Evolutionary conservation across 2,329 filamentous ascomycete species (phyloP).

Genomic region (Hirsutella thompsonii): DNA sequence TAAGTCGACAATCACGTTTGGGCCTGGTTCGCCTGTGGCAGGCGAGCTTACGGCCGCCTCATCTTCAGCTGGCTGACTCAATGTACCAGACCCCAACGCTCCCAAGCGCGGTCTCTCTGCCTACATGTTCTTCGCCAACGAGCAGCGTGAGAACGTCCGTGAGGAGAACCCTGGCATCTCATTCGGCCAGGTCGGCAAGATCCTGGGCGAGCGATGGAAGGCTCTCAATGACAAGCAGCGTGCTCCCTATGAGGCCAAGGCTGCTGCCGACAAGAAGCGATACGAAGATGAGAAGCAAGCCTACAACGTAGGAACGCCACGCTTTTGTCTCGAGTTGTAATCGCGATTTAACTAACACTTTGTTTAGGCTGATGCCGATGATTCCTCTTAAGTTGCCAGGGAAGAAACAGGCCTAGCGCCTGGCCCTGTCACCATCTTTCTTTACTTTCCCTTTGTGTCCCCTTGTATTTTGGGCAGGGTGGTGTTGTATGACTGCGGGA

Average conservation of each 20-base stretch:
- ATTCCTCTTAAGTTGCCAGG: slow-evolving; percentile 25
- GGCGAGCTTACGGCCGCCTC: not conserved
- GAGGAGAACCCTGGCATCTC: slow-evolving; percentile 97
- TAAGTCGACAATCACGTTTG: slow-evolving; percentile 19
- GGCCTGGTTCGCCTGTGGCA: not conserved
- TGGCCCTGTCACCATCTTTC: not conserved
- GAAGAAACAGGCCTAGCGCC: not conserved
- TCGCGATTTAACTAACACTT: slow-evolving; percentile 14
- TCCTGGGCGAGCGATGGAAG: slow-evolving; percentile 99
- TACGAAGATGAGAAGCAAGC: slow-evolving; percentile 96
- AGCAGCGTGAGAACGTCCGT: slow-evolving; percentile 95
- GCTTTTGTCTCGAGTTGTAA: slow-evolving; percentile 3
- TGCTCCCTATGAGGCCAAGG: slow-evolving; percentile 90
- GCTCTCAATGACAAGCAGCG: slow-evolving; percentile 86
- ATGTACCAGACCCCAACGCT: slow-evolving; percentile 70
- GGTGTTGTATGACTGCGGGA: slow-evolving; percentile 30
- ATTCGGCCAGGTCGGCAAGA: slow-evolving; percentile 98
- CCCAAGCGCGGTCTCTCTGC: slow-evolving; percentile 98
- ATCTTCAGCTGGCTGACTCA: not conserved
- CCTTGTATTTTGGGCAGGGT: slow-evolving; percentile 24
- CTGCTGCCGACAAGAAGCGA: slow-evolving; percentile 93
- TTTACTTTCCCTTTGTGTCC: slow-evolving; percentile 9
- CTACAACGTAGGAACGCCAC: slow-evolving; percentile 58
- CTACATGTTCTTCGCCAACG: slow-evolving; percentile 99
- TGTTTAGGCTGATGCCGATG: slow-evolving; percentile 43